Conservation (phyloP, 305 asterid species). For the Stenogyne calaminthoides region DNA sequence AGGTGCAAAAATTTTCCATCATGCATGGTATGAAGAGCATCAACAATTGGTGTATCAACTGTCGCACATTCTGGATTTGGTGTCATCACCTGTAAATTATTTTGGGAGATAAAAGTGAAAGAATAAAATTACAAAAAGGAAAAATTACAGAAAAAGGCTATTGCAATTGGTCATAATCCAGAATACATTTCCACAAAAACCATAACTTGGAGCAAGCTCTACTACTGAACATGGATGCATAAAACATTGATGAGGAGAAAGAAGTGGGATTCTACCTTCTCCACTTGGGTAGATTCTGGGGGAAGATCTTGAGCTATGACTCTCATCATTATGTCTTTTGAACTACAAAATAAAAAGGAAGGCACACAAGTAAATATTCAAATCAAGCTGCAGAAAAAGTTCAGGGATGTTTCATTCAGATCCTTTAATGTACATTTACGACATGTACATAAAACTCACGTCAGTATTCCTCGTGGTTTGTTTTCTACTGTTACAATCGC, state of each 20-base stretch:
- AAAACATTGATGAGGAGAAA: too few relatives aligned
- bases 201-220: constrained; percentile 1
- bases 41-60: constrained; percentile 87
- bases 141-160: background rate
- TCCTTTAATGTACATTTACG: constrained; percentile 18
- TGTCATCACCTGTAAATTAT: constrained; percentile 81
- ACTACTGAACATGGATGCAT: too few relatives aligned
- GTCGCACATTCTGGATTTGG: constrained; percentile 98
- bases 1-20: constrained; percentile 96
- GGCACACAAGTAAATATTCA: constrained; percentile 22
- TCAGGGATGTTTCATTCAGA: background rate
- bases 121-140: background rate
- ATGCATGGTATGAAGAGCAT: constrained; percentile 98
- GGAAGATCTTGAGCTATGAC: constrained; percentile 96
- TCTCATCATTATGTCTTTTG: constrained; percentile 95
- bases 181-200: constrained; percentile 4
- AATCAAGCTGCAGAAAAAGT: background rate
- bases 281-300: constrained; percentile 80
- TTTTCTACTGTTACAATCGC: constrained; percentile 80
- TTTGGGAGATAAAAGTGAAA: constrained; percentile 17
- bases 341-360: constrained; percentile 43
- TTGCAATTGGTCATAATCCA: constrained; percentile 7
- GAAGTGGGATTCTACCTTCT: constrained; percentile 54
- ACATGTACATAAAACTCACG: constrained; percentile 57
- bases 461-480: constrained; percentile 89